Conservation (phyloP, 2,329 filamentous ascomycete species). For the Chrysoporthe deuterocubensis region DNA sequence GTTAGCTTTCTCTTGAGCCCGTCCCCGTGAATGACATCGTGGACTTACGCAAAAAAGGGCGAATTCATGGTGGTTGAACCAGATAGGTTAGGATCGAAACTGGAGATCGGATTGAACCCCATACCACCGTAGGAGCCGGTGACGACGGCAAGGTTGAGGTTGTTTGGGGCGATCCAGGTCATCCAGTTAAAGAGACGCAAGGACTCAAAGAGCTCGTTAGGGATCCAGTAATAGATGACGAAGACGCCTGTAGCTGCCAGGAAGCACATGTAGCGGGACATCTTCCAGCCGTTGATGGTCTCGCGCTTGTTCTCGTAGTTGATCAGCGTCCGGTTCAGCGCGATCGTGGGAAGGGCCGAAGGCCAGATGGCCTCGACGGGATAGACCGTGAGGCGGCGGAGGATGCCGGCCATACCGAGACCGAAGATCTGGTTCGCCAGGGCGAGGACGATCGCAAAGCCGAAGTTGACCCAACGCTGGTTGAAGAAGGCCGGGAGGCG, state of each 20-base stretch:
- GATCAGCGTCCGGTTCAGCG: constrained; percentile 40
- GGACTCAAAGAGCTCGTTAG: constrained; percentile 16
- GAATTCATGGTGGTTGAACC: constrained; percentile 6
- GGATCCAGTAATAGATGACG: constrained; percentile 22
- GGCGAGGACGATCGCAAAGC: constrained; percentile 38
- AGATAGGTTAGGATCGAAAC: constrained; percentile 41
- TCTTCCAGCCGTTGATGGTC: constrained; percentile 22
- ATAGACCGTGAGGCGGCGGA: constrained; percentile 42
- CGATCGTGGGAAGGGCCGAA: constrained; percentile 39
- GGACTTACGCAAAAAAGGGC: constrained; percentile 17
- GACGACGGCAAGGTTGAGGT: constrained; percentile 35
- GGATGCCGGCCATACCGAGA: constrained; percentile 39
- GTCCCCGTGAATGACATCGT: no score
- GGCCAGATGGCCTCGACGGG: constrained; percentile 42
- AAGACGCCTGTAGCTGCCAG: constrained; percentile 10
- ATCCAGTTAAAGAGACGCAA: constrained; percentile 22
- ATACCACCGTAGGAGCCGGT: constrained; percentile 41
- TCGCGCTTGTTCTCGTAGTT: constrained; percentile 26
- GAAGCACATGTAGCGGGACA: constrained; percentile 22
- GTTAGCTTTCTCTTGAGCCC: background rate
- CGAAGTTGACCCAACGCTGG: constrained; percentile 38
- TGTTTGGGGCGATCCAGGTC: constrained; percentile 22
- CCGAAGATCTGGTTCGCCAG: constrained; percentile 41
- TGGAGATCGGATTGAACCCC: constrained; percentile 43
- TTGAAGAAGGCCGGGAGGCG: constrained; percentile 39